Conservation (phyloP, 176 grass and related monocot species). For the Elymus sibiricus region DNA sequence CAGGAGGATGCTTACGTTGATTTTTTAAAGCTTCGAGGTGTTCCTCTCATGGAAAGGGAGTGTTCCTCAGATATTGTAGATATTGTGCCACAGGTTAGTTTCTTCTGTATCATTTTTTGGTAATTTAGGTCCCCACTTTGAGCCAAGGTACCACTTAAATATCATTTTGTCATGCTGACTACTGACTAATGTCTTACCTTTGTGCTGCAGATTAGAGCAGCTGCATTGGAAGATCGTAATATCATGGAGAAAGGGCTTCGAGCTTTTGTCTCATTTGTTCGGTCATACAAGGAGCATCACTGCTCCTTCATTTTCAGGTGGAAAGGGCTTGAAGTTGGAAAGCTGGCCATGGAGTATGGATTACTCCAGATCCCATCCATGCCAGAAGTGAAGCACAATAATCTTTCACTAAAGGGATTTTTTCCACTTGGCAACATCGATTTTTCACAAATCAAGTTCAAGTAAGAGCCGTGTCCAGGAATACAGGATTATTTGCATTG, state of each 20-base stretch:
- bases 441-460: conserved; percentile 84
- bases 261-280: conserved; percentile 90
- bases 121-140: not conserved
- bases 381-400: conserved; percentile 96
- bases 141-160: conserved; percentile 12
- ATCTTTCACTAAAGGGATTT: conserved; percentile 81
- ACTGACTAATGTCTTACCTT: not conserved
- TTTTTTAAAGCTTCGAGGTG: conserved; percentile 72
- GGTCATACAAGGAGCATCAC: conserved; percentile 96
- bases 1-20: conserved; percentile 95
- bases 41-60: conserved; percentile 78
- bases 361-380: conserved; percentile 91
- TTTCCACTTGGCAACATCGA: conserved; percentile 43
- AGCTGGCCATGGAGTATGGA: conserved; percentile 89
- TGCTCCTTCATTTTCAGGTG: conserved; percentile 94
- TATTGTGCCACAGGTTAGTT: conserved; percentile 62
- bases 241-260: conserved; percentile 94
- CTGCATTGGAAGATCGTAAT: conserved; percentile 78
- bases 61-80: conserved; percentile 43
- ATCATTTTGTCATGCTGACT: not conserved
- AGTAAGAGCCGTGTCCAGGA: conserved; percentile 46
- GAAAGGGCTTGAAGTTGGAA: conserved; percentile 91
- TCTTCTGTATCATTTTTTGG: conserved; percentile 5
- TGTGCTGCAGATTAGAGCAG: conserved; percentile 67
- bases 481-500: conserved; percentile 3